Evolutionary conservation across 352 stramenopile genomes (phyloP), one percentile per base, ranked within the genome.

Genomic region (Pythium utonaiense): DNA sequence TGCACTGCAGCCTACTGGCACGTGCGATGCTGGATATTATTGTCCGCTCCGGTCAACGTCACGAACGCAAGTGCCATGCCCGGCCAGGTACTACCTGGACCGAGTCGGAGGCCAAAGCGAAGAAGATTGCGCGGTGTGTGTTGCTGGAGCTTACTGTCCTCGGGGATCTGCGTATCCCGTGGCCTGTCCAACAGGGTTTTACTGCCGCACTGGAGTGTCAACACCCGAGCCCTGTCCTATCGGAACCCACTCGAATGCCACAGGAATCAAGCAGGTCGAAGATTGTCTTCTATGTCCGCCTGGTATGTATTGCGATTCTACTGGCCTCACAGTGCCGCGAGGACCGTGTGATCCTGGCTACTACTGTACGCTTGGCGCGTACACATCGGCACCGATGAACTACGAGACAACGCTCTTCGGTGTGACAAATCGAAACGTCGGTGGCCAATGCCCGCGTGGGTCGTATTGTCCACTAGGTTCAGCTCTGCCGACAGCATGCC

Each of bases 241-340:
- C 42, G 91, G 94, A 14, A 97, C 85, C 5, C 98, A 95, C 58
- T 77, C 89, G 7, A 96, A 96, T 50, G 66, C 69, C 1, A 87
- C 75, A 0, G 80, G 82, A 1, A 72, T 98, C 28, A 74, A 73
- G 31, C 75, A 78, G 49, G 82, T 93, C 12, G 79, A 95, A 33
- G 88, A 97, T 51, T 98, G 94, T 69, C 66, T 85, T 1, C 53
- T 71, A 30, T 98, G 94, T 60, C 70, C 85, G 16, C 83, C 89
- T n/a, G 93, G 94, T 1, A 87, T 87, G 73, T 98, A 96, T 56
- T 98, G 93, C 65, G 91, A 98, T 45, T 74, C 84, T 5, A 93
- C 76, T 19, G 85, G 64, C 0, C 77, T 97, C 30, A 92, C 86
- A 1, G 64, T 75, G 13, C 86, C 88, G 2, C 71, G 78, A 10